Evolutionary conservation across 2,329 filamentous ascomycete species (phyloP).

Genomic region (Metarhizium rileyi): DNA sequence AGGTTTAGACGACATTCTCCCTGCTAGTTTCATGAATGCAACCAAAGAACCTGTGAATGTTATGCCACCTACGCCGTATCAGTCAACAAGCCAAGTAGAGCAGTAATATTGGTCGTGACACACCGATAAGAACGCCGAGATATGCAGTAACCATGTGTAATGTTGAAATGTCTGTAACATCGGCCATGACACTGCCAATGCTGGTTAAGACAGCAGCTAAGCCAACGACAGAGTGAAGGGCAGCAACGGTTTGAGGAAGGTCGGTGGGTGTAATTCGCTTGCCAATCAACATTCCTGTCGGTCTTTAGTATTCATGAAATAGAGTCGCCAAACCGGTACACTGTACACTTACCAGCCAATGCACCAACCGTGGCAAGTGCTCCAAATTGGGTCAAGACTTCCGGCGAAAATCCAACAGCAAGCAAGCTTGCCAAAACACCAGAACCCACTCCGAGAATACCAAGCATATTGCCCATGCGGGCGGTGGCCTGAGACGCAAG

Average conservation of each 20-base stretch:
- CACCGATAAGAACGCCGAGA: slow-evolving; percentile 72
- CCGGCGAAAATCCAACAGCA: slow-evolving; percentile 70
- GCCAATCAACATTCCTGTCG: slow-evolving; percentile 60
- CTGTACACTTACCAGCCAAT: slow-evolving; percentile 38
- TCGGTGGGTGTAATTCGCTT: slow-evolving; percentile 82
- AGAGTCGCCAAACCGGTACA: slow-evolving; percentile 3
- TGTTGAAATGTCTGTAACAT: slow-evolving; percentile 60
- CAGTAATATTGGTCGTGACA: not conserved
- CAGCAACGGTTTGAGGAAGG: slow-evolving; percentile 81
- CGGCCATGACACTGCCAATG: slow-evolving; percentile 74
- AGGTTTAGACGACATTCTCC: slow-evolving; percentile 71
- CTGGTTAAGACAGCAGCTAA: slow-evolving; percentile 82
- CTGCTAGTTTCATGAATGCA: slow-evolving; percentile 78
- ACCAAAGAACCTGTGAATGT: slow-evolving; percentile 89
- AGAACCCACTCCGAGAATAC: slow-evolving; percentile 74
- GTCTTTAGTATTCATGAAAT: slow-evolving; percentile 4
- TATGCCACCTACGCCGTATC: slow-evolving; percentile 46
- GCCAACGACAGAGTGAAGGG: slow-evolving; percentile 82
- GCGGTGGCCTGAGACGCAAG: slow-evolving; percentile 76
- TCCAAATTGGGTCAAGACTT: slow-evolving; percentile 73
- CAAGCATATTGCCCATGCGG: slow-evolving; percentile 74
- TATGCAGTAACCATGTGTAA: slow-evolving; percentile 82
- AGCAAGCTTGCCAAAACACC: slow-evolving; percentile 76
- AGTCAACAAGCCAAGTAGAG: not conserved
- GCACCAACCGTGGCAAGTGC: slow-evolving; percentile 63